Conservation (phyloP, 345 rosid species). For the Streptanthus diversifolius region DNA sequence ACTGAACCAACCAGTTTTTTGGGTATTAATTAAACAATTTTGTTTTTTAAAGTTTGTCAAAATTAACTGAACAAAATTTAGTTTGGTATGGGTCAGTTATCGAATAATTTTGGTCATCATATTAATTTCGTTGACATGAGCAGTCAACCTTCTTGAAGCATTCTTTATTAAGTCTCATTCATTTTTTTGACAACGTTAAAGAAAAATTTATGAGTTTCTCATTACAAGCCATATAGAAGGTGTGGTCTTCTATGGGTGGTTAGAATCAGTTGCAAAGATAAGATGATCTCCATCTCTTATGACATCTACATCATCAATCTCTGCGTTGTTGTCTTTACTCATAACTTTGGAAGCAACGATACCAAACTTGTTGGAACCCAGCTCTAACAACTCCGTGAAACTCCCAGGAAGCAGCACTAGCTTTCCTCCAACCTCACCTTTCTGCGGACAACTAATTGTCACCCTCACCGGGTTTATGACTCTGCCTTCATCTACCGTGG, state of each 20-base stretch:
- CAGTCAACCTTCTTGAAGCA: no score
- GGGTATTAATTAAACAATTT: no score
- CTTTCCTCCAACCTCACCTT: conserved; percentile 48
- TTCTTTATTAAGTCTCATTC: no score
- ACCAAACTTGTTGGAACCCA: conserved; percentile 62
- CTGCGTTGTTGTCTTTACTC: conserved; percentile 55
- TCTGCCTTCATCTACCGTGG: conserved; percentile 28
- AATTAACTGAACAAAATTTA: no score
- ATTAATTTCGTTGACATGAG: no score
- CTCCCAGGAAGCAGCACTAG: conserved; percentile 59
- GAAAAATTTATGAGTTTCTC: neutral
- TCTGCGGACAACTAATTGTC: conserved; percentile 58
- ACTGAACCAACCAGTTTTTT: no score
- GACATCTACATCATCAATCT: conserved; percentile 63
- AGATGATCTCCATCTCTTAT: conserved; percentile 88
- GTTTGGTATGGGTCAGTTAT: no score
- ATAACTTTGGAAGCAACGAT: conserved; percentile 45
- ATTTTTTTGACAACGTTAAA: neutral
- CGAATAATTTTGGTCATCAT: no score
- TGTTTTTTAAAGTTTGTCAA: no score
- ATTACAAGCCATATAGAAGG: neutral
- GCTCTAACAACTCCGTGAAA: conserved; percentile 54
- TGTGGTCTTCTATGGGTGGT: neutral
- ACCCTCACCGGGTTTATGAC: conserved; percentile 45
- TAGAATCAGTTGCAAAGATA: conserved; percentile 36